These are phyloP conservation scores for Gaillardinia entomophila DNA, from an alignment of 805 yeast species.

Conservation along the genomic window DNA sequence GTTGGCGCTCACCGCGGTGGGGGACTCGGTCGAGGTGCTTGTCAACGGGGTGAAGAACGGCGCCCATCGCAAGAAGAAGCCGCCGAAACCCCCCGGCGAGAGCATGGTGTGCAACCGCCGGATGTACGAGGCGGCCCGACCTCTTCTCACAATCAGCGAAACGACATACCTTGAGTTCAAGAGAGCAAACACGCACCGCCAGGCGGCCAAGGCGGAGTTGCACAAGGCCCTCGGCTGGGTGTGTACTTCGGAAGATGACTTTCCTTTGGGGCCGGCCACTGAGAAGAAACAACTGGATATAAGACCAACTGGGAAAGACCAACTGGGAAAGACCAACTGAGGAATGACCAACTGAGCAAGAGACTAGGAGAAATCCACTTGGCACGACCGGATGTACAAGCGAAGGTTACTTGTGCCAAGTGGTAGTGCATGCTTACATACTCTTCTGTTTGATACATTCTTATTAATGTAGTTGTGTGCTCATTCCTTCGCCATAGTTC, in stretches of 20 bases:
- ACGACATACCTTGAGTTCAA: constrained; percentile 23
- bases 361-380: too few species aligned
- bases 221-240: constrained; percentile 41
- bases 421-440: too few species aligned
- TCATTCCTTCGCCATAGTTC: too few species aligned
- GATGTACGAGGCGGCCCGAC: constrained; percentile 10
- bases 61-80: constrained; percentile 37
- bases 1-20: constrained; percentile 21
- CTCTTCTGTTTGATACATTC: too few species aligned
- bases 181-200: constrained; percentile 18
- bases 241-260: constrained; percentile 39
- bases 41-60: constrained; percentile 63
- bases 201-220: constrained; percentile 18
- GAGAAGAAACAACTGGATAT: too few species aligned
- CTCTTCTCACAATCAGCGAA: background rate
- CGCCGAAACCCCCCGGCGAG: constrained; percentile 40
- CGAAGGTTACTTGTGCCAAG: too few species aligned
- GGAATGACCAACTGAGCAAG: too few species aligned
- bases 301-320: too few species aligned
- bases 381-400: too few species aligned
- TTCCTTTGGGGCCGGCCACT: too few species aligned
- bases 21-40: constrained; percentile 31
- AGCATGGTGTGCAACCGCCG: constrained; percentile 30
- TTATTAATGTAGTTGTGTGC: too few species aligned
- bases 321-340: too few species aligned